Evolutionary conservation across 768 basidiomycete genomes (phyloP), one percentile per base, ranked within the genome.

Genomic region (Crucibulum laeve): DNA sequence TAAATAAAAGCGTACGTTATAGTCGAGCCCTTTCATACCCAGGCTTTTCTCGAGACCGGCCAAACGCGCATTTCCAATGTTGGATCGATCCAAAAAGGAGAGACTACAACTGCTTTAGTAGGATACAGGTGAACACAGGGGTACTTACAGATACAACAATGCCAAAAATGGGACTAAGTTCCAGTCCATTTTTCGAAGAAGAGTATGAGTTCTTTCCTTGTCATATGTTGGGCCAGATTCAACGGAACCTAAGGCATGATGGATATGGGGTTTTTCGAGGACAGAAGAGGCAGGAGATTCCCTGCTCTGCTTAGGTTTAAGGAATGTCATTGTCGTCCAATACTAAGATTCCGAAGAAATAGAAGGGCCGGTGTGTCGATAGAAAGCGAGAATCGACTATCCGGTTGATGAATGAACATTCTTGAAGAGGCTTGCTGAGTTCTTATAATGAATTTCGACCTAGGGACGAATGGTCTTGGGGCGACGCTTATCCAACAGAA

Each of bases 41-140:
- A 63, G 49, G 41, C 58, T 58, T 5, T 37, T 30, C 45, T 63
- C 59, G 21, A 63, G 44, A 14, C 56, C 55, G 1, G 55, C 60
- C 19, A 63, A 47, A 6, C 62, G 56, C n/a, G 62, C 60, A 45
- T 63, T 63, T 14, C 62, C 62, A 38, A 63, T 56, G 38, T 63
- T 63, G 19, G 53, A 50, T 19, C 61, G 58, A 37, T 63, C 61
- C 25, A 63, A 53, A 51, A 63, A 63, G 5, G 62, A 61, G 6
- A 63, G 55, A 5, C 62, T 63, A 37, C 35, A 49, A 38, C 18
- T 5, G 33, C 18, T 5, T 21, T 14, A 18, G 5, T 32, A 22
- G 10, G 10, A 26, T 25, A 47, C 18, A 40, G 34, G 15, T 36
- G 28, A 22, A 21, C 6, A 25, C 18, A 35, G 30, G 26, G 19